Base-by-base conservation (phyloP, 805 yeast species). In the Cyberlindnera maritima region DNA sequence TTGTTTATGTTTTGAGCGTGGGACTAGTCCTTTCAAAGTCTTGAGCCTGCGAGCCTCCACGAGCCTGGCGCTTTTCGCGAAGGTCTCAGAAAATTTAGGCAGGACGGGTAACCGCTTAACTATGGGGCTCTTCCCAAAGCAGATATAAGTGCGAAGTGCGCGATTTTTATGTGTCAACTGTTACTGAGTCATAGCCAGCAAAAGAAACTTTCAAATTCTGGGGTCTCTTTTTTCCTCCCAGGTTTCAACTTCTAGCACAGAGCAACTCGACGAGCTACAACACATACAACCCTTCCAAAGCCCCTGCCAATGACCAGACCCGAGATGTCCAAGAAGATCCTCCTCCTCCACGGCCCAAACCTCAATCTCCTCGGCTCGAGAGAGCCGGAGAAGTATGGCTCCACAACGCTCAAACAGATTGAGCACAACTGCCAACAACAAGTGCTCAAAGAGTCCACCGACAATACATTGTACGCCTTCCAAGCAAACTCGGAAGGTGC, bases 321-420 rank as follows among this genome's bases (percentile, higher is more conserved):
- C 41, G 53, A 49, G 37, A 49, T 49, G 54, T 46, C 54, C 26
- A 53, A 50, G 42, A 59, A 55, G 25, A 72, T 75, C n/a, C 63
- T 75, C 15, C 65, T 75, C 14, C 61, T 75, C 36, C 76, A 75
- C 53, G 80, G 80, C 11, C 79, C 80, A 35, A 75, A 75, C 57
- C 63, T 75, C 53, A 75, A 75, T 53, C 61, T 75, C n/a, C 65
- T 75, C 44, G 80, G 80, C 9, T 60, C 66, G 8, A 64, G 77
- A 55, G 77, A 72, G 52, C 80, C 80, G 3, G 77, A 72, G 53
- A 75, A 74, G 49, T 75, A 75, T 52, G 80, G 80, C 10, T 67
- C 76, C 18, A 72, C 74, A 0, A 67, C 77, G 1, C 57, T 75
- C 28, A 53, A 59, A 8, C 76, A 75, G 38, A 64, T 75, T 17